Evolutionary conservation across 371 early-diverging fungal genomes (phyloP), one percentile per base, ranked within the genome.

Genomic region (Rhizopus delemar): DNA sequence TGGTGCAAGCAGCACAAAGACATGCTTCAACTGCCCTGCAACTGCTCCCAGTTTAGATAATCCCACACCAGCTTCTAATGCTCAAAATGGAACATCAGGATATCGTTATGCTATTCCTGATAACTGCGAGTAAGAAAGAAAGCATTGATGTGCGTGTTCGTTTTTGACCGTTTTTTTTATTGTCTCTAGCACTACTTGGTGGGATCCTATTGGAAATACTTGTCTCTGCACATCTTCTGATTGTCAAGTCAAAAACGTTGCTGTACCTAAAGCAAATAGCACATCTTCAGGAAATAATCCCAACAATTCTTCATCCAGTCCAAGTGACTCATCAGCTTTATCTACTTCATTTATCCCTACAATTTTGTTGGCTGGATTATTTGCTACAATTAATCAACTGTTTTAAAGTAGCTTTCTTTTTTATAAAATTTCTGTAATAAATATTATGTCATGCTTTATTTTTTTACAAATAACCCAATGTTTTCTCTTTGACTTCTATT

Each of bases 21-120:
- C 86, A 0, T 90, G 88, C 62, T 88, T 85, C 65, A 83, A 83
- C 60, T 88, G 88, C 68, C 87, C 89, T 28, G 62, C 57, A 8
- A 63, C 60, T 1, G 67, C 66, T 7, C 88, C 89, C 2, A 73
- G 82, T 2, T 56, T 80, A 9, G 62, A 62, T n/a, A 76, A 78
- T 13, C 85, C 89, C 32, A 74, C 75, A 5, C 86, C 89, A 33
- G 50, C 51, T 9, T 70, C 83, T 2, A 66, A 66, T 8, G 68
- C 66, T 31, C 75, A 77, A 51, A 77, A 78, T 36, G 81, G 82
- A 3, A 64, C 73, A 3, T 28, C 73, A n/a, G 77, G 75, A 0
- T 71, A 67, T 60, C 79, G 89, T 33, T 75, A 74, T 31, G 63
- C 75, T 1, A 60, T 88, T 8, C 84, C 87, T 16, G 65, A 77